Evolutionary conservation across 495 filamentous ascomycete species (phyloP), one percentile per base, ranked within the genome.

Genomic region (Oleoguttula mirabilis): DNA sequence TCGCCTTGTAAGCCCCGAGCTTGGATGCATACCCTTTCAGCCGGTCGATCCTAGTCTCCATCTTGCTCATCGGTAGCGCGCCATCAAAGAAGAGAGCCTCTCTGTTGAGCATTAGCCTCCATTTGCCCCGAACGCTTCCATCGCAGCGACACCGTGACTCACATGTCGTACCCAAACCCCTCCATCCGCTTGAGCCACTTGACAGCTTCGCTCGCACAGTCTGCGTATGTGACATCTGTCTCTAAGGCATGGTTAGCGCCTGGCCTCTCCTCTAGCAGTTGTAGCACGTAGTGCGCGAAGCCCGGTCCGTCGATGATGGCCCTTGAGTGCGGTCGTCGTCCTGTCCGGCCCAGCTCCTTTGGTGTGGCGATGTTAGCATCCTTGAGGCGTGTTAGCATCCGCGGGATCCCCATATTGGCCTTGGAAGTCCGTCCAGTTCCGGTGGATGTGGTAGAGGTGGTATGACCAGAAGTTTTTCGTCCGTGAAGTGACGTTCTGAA

Each of bases 11-110:
- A 2, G 21, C 21, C 24, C 20, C 24, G 3, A 51, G 30, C 2
- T 43, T 21, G n/a, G 32, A 7, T 8, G 38, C 30, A 17, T 22
- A 28, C 2, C 5, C 10, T 27, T 35, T 32, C 8, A 51, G 27
- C 3, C 48, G 42, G 3, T 31, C 8, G 1, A 22, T 2, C 21
- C 48, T 39, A 10, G 37, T 47, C 14, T 10, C 2, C 11, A 17
- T 31, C 32, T 51, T 51, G 17, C 19, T 3, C 5, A 20, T 7
- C 1, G 48, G 48, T 17, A 51, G 21, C 2, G 36, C 43, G 17
- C 43, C 48, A 25, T 51, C 48, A 28, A 51, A 51, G 41, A 32
- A 45, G 36, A 50, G 31, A 4, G 21, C 32, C 10, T 30, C 30
- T 10, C 42, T 45, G 32, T 15, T 5, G 10, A 8, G 10, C 8